phyloP scores from a whole-genome alignment of 2,329 filamentous ascomycete genomes.

The Fusarium nodosum region DNA sequence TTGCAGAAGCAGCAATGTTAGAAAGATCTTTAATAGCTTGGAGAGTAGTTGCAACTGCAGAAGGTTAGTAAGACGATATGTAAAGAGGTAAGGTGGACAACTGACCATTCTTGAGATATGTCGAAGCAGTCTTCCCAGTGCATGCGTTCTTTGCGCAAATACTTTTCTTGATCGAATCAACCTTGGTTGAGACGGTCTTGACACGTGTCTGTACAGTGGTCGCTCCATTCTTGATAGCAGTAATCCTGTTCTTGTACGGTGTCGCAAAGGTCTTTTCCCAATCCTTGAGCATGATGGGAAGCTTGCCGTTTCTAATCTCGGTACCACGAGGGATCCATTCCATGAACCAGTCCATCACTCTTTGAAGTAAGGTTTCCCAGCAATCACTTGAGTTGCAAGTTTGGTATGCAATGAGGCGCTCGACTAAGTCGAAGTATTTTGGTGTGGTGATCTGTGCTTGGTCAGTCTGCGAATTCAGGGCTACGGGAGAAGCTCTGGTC shows the following conservation, averaged over 20 bases:
- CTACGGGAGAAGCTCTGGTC: accelerated
- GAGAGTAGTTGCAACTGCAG: conserved; percentile 14
- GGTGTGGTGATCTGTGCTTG: conserved; percentile 14
- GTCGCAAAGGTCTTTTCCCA: conserved; percentile 30
- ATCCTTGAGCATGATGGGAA: conserved; percentile 16
- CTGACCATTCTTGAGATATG: conserved; percentile 29
- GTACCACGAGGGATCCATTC: conserved; percentile 24
- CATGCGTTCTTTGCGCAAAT: conserved; percentile 27
- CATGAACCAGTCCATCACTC: conserved; percentile 20
- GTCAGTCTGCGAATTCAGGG: neutral
- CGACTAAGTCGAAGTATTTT: conserved; percentile 7
- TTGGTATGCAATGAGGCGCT: neutral
- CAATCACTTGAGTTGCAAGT: conserved; percentile 7
- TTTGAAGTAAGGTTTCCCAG: neutral
- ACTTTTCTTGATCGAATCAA: conserved; percentile 16
- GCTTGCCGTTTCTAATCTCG: conserved; percentile 25
- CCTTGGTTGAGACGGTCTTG: conserved; percentile 17
- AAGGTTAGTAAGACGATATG: neutral
- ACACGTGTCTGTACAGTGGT: conserved; percentile 8
- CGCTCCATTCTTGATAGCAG: conserved; percentile 20
- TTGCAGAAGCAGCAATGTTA: conserved; percentile 3
- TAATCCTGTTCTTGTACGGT: conserved; percentile 25
- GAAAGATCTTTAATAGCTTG: conserved; percentile 23
- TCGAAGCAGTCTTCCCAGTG: conserved; percentile 30
- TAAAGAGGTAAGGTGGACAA: accelerated